Evolutionary conservation across 2,329 filamentous ascomycete genomes (phyloP).

Genomic region (Aspergillus spinulosporus): DNA sequence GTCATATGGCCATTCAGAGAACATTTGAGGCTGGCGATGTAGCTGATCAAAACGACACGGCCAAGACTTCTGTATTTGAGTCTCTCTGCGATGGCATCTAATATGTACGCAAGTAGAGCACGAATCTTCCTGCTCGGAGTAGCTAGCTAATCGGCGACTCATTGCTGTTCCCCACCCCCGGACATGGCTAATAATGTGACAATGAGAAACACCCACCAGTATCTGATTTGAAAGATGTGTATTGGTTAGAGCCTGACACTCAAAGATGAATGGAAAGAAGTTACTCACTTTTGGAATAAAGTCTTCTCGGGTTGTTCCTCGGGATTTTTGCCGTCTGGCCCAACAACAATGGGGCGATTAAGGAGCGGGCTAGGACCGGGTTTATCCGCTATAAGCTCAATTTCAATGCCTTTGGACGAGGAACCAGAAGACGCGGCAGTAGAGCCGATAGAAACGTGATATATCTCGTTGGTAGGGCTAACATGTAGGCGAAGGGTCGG

Average conservation of each 20-base stretch:
- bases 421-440: conserved; percentile 19
- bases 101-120: not conserved
- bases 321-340: conserved; percentile 39
- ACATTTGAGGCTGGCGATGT: not conserved
- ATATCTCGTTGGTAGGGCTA: conserved; percentile 37
- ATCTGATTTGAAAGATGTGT: conserved; percentile 31
- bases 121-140: not conserved
- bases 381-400: conserved; percentile 37
- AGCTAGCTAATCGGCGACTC: not conserved
- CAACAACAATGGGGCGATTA: conserved; percentile 42
- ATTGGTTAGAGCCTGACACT: conserved; percentile 8
- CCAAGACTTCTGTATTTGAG: not conserved
- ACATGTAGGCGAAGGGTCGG: conserved; percentile 45
- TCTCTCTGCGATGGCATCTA: not conserved
- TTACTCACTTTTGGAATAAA: conserved; percentile 46
- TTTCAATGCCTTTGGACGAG: conserved; percentile 21
- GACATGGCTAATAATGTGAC: conserved; percentile 44
- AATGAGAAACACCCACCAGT: conserved; percentile 51
- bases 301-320: conserved; percentile 46
- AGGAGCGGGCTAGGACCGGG: conserved; percentile 41
- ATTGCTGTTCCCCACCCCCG: conserved; percentile 39
- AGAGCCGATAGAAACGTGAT: conserved; percentile 40
- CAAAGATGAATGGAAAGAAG: not conserved
- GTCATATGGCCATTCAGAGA: no score
- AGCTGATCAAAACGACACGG: not conserved